Conservation (phyloP, 139 green algal genomes). For the Spirogloea muscicola region DNA sequence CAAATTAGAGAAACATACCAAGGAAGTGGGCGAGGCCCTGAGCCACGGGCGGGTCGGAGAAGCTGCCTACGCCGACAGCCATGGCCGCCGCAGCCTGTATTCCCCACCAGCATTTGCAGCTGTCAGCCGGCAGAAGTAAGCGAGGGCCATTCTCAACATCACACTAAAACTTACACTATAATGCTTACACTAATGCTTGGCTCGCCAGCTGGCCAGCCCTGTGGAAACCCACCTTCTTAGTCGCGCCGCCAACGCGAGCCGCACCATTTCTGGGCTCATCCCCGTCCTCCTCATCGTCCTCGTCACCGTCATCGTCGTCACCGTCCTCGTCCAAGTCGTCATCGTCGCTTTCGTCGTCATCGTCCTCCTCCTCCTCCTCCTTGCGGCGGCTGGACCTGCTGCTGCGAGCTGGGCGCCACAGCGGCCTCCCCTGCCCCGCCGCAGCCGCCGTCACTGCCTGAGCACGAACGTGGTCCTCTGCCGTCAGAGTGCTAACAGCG, state of each 20-base stretch:
- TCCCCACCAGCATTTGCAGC: not conserved
- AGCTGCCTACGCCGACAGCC: constrained; percentile 80
- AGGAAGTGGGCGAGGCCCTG: constrained; percentile 33
- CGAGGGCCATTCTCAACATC: too few relatives aligned
- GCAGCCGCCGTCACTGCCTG: too few relatives aligned
- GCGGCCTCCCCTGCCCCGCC: too few relatives aligned
- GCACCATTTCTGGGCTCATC: not conserved
- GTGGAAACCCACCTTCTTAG: constrained; percentile 36
- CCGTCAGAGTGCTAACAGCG: too few relatives aligned
- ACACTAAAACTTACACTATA: not conserved
- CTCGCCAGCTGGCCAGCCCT: not conserved
- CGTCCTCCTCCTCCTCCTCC: constrained; percentile 26
- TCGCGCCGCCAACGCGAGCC: not conserved
- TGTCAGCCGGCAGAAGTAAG: not conserved
- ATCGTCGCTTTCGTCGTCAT: constrained; percentile 12
- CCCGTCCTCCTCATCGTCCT: constrained; percentile 26
- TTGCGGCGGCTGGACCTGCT: too few relatives aligned
- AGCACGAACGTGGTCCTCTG: too few relatives aligned
- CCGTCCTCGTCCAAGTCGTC: constrained; percentile 14
- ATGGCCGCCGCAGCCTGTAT: constrained; percentile 80
- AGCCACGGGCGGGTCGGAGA: constrained; percentile 75
- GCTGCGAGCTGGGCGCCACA: too few relatives aligned
- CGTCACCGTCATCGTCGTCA: constrained; percentile 10
- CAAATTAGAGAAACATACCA: constrained; percentile 9
- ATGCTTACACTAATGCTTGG: not conserved